Evolutionary conservation across 352 stramenopile genomes (phyloP), one percentile per base, ranked within the genome.

Genomic region (Pythium apleroticum): DNA sequence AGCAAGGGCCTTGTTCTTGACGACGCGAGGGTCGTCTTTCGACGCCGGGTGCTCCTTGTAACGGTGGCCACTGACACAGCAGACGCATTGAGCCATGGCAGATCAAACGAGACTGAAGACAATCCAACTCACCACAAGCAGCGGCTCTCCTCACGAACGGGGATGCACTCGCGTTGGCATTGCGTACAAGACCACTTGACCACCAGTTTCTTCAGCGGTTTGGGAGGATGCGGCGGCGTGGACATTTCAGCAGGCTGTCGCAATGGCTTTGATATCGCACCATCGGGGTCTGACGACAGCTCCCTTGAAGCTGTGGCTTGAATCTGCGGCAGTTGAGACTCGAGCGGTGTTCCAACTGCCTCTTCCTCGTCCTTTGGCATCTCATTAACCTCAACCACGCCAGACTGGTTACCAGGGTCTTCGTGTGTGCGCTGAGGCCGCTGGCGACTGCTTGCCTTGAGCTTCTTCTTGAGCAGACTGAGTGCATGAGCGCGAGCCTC

Each of bases 111-210:
- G 15, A 68, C 63, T 9, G 45, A 28, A 48, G 25, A 9, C 19
- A 37, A 17, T 15, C 6, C 57, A 41, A 69, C 64, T 9, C 66
- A 89, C 81, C 84, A 95, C 3, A 95, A 50, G 58, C 83, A 93
- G 49, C 83, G 81, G 33, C 78, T 93, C 54, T 91, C 82, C 55
- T 93, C 81, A 7, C 84, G 79, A 39, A 95, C 60, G 10, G 84
- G 81, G 49, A 93, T 90, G 62, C 84, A 91, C 63, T 95, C 84
- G 33, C 77, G 77, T 25, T 91, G 56, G 68, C 83, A 93, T 17
- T 45, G 55, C 17, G 41, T 60, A 60, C 86, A 93, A 3, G 63
- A 81, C 84, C 82, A 93, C 48, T 87, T 78, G n/a, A 88, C 76
- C 4, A 85, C 55, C 24, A 73, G 69, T 58, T 73, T 73, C 15